Evolutionary conservation across 2,329 filamentous ascomycete species (phyloP), one percentile per base, ranked within the genome.

Genomic region (Colletotrichum filicis): DNA sequence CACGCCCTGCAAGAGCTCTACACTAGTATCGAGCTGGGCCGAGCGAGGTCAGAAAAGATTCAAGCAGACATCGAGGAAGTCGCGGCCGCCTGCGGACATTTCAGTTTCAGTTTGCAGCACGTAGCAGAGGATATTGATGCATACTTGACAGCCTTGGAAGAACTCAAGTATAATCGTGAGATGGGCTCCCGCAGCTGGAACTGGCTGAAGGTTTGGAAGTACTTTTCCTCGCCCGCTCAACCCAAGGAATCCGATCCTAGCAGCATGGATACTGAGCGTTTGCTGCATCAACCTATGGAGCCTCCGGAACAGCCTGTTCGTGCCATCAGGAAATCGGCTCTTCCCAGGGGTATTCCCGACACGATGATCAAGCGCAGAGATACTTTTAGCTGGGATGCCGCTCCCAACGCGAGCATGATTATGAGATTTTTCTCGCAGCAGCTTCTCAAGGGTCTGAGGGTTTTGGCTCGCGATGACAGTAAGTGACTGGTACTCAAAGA

Each of bases 61-160:
- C 93, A 97, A 79, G 97, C 96, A 2, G 97, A 98, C 81, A 95
- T 98, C 70, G 97, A 99, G 81, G 97, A 99, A 82, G 95, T 98
- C 12, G 95, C 96, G 53, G 96, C 97, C n/a, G 97, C 95, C 69
- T 99, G 97, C 79, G 96, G 97, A 0, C 95, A 98, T 82, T 99
- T 98, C 80, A 96, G 94, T 79, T 98, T 97, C 80, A 97, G 94
- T 56, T 86, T 99, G 30, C 90, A 97, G 75, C 94, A 97, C 76
- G 96, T 98, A 79, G 95, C 95, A 0, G 94, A 97, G 79, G 95
- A 98, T 79, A 93, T 97, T 84, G 91, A 94, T 76, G 90, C 89
- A 14, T 97, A 97, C 77, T 83, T 99, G 57, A 91, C 94, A 65
- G 92, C 97, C 0, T 85, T 99, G 5, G 95, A 98, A 79, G 94